These are phyloP conservation scores for Cyberlindnera xishuangbannaensis DNA, from an alignment of 805 yeast genomes.

Conservation along the genomic window DNA sequence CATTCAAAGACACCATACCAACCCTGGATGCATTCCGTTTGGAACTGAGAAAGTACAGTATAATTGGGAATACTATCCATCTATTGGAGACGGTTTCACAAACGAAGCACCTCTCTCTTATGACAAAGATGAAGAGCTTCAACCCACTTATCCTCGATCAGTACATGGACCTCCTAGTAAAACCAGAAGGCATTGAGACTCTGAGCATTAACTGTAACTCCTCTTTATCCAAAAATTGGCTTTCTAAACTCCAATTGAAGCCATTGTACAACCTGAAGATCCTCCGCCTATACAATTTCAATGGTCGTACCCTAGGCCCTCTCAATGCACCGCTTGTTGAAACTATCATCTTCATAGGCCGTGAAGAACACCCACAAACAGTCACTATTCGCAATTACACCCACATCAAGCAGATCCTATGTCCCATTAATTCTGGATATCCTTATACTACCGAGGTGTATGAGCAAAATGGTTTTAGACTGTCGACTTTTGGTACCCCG, in stretches of 20 bases:
- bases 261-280: background rate
- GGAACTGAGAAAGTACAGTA: conserved; percentile 4
- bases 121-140: conserved; percentile 1
- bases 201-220: background rate
- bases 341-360: background rate
- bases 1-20: conserved; percentile 1
- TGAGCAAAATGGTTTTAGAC: background rate
- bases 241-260: background rate
- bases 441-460: background rate
- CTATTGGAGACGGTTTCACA: conserved; percentile 3
- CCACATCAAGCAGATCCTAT: background rate
- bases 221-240: background rate
- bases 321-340: conserved; percentile 1
- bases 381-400: background rate
- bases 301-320: background rate
- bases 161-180: background rate
- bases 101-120: conserved; percentile 4
- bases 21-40: conserved; percentile 4
- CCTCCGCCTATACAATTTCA: conserved; percentile 1
- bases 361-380: background rate
- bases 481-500: background rate
- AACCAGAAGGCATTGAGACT: background rate
- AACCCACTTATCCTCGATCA: background rate
- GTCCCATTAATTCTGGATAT: background rate
- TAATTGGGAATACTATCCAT: conserved; percentile 3